Percentiles rank a stretch among this genome's conserved stretches.
phyloP scores from a whole-genome alignment of 208 protist species.

The Leishmania tropica region DNA sequence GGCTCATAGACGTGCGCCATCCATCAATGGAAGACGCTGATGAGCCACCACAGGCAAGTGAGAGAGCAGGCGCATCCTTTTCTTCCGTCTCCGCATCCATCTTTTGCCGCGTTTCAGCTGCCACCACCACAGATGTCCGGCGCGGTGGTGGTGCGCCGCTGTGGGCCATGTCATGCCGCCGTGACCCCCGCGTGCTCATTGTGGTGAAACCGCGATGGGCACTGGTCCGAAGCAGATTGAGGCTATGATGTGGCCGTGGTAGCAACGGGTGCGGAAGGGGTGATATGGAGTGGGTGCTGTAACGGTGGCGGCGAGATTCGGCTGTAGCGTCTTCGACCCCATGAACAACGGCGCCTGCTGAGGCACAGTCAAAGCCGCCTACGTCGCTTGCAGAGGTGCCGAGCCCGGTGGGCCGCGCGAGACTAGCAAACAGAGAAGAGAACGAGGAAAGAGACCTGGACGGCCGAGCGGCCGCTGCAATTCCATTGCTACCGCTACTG shows the following conservation, averaged over 20 bases:
- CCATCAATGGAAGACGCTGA: not conserved
- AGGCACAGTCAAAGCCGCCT: not conserved
- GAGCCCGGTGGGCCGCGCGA: not conserved
- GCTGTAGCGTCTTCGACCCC: not conserved
- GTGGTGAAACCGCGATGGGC: not conserved
- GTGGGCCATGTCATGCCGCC: not conserved
- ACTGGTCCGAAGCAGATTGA: not conserved
- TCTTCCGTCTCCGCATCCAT: not conserved
- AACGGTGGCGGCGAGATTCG: not conserved
- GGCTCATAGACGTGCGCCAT: not conserved
- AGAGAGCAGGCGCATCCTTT: not conserved
- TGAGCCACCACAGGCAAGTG: not conserved
- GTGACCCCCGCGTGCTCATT: not conserved
- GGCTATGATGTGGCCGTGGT: not conserved
- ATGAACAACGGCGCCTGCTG: not conserved
- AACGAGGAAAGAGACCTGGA: not conserved
- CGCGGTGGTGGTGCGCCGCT: conserved; percentile 1
- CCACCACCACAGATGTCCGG: not conserved
- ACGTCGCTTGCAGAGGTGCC: not conserved
- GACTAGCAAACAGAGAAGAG: conserved; percentile 1
- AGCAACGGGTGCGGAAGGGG: not conserved
- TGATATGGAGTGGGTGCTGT: not conserved
- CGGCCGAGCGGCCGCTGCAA: not conserved
- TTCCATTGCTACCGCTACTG: not conserved
- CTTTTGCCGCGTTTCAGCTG: not conserved